Base-by-base conservation (phyloP, 1,284 basidiomycete species). In the Meira nashicola region DNA sequence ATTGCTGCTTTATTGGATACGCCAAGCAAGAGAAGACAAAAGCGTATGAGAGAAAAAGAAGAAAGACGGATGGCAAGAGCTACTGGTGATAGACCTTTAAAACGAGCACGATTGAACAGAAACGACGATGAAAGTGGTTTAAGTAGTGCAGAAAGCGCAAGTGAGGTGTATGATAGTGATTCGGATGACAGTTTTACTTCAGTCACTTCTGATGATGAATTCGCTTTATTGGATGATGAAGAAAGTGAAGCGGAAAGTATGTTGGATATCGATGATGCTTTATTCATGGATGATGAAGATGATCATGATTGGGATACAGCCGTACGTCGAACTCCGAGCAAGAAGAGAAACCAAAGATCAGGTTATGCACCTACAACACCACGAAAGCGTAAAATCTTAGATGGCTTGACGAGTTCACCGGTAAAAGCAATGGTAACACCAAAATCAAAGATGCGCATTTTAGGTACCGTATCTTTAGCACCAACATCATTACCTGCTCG, bases 401-500 rank as follows among this genome's bases (percentile, higher is more conserved):
- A 19, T 40, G 37, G 19, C 49, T 25, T 47, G 9, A n/a, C 10
- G 5, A 14, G 15, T 17, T 17, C 59, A 11, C 38, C 54, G 1
- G 33, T n/a, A 12, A 25, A 38, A 23, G 44, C 28, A 44, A 54
- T 23, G n/a, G 41, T 51, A n/a, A 54, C 52, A 14, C 59, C 60
- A 7, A 19, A 43, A 39, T 43, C 59, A 15, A 39, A 54, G 28
- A 33, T 38, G 15, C 40, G 39, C 6, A 54, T 62, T 47, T 40
- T 55, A 8, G 39, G 39, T 10, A 33, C 44, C 19, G 41, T 55
- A 28, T 17, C 40, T 14, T 23, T 19, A 12, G 33, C 57, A 23
- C 21, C 57, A 19, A 37, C 55, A 9, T 23, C 23, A 17, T 60
- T 76, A 0, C 70, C 73, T 3, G 59, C 61, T 10, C 66, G 67